phyloP scores from a whole-genome alignment of 306 rosid species.

The Cajanus cajan region DNA sequence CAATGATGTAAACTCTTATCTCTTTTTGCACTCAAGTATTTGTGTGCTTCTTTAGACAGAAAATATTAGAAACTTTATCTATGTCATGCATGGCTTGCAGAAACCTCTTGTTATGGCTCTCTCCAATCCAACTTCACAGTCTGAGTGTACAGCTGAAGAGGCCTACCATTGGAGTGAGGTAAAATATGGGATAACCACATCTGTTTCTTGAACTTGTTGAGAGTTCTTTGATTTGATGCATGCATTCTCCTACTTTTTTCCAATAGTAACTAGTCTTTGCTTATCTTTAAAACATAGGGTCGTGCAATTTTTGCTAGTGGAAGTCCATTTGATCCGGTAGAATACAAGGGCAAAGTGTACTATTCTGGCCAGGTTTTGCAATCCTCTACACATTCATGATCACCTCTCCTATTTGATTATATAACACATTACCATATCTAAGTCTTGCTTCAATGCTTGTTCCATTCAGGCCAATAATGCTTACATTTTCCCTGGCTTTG shows the following conservation, averaged over 20 bases:
- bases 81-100: slow-evolving; percentile 39
- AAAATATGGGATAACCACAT: neutral
- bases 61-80: neutral
- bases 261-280: neutral
- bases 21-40: neutral
- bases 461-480: slow-evolving; percentile 7
- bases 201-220: neutral
- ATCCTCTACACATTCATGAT: neutral
- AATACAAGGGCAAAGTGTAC: slow-evolving; percentile 59
- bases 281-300: neutral
- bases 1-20: slow-evolving; percentile 51
- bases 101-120: slow-evolving; percentile 86
- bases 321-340: slow-evolving; percentile 8
- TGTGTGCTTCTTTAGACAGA: neutral
- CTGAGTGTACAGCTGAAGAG: slow-evolving; percentile 91
- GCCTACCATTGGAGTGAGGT: slow-evolving; percentile 35
- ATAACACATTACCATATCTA: neutral
- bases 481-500: slow-evolving; percentile 15
- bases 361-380: slow-evolving; percentile 71
- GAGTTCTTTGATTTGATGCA: neutral
- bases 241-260: neutral
- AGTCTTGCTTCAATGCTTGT: neutral
- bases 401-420: neutral
- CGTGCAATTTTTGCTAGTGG: slow-evolving; percentile 20
- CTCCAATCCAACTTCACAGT: slow-evolving; percentile 84